Evolutionary conservation across 805 yeast genomes (phyloP), one percentile per base, ranked within the genome.

Genomic region (Cyberlindnera lachancei): DNA sequence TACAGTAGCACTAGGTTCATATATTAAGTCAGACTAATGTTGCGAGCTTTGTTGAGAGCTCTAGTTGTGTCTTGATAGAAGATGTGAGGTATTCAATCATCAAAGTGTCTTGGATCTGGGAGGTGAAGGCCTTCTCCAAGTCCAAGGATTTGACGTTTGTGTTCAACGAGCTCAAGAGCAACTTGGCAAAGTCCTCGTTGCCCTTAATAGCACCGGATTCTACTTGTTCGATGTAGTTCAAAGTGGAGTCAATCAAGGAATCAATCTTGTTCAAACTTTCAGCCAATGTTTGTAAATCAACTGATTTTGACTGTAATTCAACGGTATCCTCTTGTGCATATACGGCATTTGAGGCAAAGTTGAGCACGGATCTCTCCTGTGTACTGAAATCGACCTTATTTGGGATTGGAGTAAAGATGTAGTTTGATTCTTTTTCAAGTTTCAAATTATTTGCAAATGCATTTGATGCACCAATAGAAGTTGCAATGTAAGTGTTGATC

Each of bases 31-130:
- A n/a, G n/a, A 10, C 21, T 36, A 68, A 54, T 22, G 79, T 74
- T 29, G 85, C 77, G 49, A 84, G 68, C 55, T 82, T 75, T 29
- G 86, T 76, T 49, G 86, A 75, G 51, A 81, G 66, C 55, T 81
- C 88, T 42, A 84, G 69, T 63, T 86, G 95, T 42, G 86, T 81
- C 63, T 81, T 83, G 47, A 86, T 76, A 34, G 92, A 82, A 45
- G 79, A 75, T 36, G 94, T 79, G 58, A 86, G 68, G 53, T 79
- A 82, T 53, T 83, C 90, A 41, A 86, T 71, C 75, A 85, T 73
- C 40, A 82, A 66, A 26, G 85, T 76, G 49, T 86, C 95, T 56
- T 83, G 86, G 53, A 79, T 66, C 55, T 83, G 87, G 23, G 72
- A 67, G 52, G 73, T 75, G 66, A 84, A 75, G 40, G 76, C 68